These are phyloP conservation scores for Rhododendron ovatum DNA, from an alignment of 148 eudicot genomes.

Conservation along the genomic window DNA sequence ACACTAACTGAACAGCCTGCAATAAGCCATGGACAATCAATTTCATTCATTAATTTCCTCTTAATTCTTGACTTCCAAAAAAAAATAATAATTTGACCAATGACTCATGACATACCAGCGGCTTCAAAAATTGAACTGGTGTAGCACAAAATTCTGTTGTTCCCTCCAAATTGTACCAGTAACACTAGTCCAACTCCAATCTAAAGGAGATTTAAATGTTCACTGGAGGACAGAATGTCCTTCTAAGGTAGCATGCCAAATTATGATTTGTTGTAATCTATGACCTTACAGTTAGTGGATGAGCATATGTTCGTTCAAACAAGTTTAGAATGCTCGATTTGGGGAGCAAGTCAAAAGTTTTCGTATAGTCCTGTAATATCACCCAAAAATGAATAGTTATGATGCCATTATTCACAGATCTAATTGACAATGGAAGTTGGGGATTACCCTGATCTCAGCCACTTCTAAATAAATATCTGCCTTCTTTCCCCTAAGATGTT, in stretches of 20 bases:
- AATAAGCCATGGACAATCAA: not conserved
- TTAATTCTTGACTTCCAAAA: not conserved
- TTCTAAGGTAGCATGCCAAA: not conserved
- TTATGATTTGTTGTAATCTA: not conserved
- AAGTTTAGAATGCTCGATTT: slow-evolving; percentile 28
- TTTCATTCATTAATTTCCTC: not conserved
- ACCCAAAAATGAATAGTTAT: not conserved
- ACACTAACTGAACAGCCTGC: slow-evolving; percentile 44
- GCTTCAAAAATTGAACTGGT: slow-evolving; percentile 45
- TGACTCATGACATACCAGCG: slow-evolving; percentile 36
- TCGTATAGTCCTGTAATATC: slow-evolving; percentile 37
- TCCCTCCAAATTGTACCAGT: slow-evolving; percentile 46
- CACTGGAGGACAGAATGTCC: not conserved
- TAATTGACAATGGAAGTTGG: not conserved
- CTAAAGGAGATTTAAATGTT: slow-evolving; percentile 18
- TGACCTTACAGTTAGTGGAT: slow-evolving; percentile 40
- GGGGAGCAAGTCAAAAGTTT: slow-evolving; percentile 23
- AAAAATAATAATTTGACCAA: not conserved
- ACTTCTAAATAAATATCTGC: slow-evolving; percentile 45
- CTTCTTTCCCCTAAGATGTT: slow-evolving; percentile 39
- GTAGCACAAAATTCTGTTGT: slow-evolving; percentile 50
- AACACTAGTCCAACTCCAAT: slow-evolving; percentile 51
- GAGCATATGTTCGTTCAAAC: slow-evolving; percentile 48
- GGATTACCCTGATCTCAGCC: slow-evolving; percentile 56
- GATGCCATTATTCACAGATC: not conserved